These are phyloP conservation scores for Mycena kentingensis DNA, from an alignment of 768 basidiomycete species.

Conservation along the genomic window DNA sequence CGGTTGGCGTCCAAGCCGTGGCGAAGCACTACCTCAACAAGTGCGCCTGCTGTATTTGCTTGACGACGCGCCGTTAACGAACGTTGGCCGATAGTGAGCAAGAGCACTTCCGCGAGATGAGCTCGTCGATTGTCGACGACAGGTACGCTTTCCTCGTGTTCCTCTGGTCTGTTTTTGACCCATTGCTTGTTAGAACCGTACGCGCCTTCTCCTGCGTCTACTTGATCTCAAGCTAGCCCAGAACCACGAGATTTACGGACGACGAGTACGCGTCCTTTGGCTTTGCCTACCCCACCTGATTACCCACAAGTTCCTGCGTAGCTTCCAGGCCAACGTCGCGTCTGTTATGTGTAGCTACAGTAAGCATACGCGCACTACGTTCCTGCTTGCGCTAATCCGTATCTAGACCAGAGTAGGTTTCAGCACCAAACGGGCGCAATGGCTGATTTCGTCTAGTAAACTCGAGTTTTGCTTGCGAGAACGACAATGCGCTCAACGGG, in stretches of 20 bases:
- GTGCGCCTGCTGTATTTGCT: neutral
- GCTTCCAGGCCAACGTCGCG: conserved; percentile 14
- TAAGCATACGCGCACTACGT: too few species aligned
- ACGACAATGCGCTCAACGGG: conserved; percentile 58
- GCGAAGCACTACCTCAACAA: conserved; percentile 52
- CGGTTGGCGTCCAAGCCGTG: conserved; percentile 49
- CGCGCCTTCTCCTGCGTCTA: conserved; percentile 18
- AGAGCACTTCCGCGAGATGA: conserved; percentile 46
- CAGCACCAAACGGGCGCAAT: neutral
- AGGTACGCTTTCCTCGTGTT: conserved; percentile 32
- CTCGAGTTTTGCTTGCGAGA: conserved; percentile 64
- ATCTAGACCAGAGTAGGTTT: conserved; percentile 29
- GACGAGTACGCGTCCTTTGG: conserved; percentile 40
- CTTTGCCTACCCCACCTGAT: neutral
- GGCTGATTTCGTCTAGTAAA: conserved; percentile 40
- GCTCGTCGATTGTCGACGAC: conserved; percentile 47
- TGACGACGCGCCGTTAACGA: neutral
- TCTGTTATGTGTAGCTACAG: conserved; percentile 23
- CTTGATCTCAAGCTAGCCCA: conserved; percentile 7
- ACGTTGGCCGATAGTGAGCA: conserved; percentile 33
- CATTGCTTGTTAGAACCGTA: conserved; percentile 33
- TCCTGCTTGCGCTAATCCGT: too few species aligned
- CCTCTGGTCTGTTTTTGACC: neutral
- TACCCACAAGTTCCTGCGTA: conserved; percentile 23
- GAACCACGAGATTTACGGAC: conserved; percentile 60